Evolutionary conservation across 768 basidiomycete species (phyloP).

Genomic region (Pulveroboletus sp.): DNA sequence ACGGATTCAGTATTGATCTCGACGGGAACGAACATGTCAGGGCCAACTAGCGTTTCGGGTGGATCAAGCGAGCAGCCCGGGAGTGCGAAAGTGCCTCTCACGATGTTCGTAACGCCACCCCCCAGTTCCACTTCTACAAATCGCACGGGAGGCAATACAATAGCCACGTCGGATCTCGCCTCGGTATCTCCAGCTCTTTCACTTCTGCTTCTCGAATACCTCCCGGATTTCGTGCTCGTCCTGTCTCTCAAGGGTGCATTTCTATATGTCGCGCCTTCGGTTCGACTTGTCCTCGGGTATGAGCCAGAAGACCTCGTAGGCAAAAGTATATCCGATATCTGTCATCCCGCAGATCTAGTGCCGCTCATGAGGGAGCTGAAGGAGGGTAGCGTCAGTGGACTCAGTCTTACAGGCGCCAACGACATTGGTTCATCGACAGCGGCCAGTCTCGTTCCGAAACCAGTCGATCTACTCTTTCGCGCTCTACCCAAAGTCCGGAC

Average conservation of each 20-base stretch:
- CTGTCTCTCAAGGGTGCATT: constrained; percentile 91
- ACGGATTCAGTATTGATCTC: constrained; percentile 46
- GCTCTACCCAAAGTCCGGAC: constrained; percentile 56
- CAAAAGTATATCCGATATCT: constrained; percentile 72
- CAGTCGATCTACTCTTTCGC: constrained; percentile 84
- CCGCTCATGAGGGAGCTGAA: constrained; percentile 92
- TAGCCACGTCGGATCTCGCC: constrained; percentile 38
- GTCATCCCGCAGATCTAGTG: constrained; percentile 87
- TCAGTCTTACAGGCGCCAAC: constrained; percentile 14
- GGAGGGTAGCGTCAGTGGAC: constrained; percentile 38
- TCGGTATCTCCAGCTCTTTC: constrained; percentile 38
- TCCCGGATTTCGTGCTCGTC: constrained; percentile 85
- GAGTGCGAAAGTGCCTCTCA: constrained; percentile 16
- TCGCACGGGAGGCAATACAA: constrained; percentile 16
- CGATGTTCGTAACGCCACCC: constrained; percentile 16
- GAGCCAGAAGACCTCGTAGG: constrained; percentile 82
- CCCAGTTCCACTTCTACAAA: constrained; percentile 15
- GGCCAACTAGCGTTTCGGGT: constrained; percentile 19
- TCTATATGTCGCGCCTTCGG: constrained; percentile 86
- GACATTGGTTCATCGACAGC: constrained; percentile 15
- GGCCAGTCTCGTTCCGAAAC: constrained; percentile 37
- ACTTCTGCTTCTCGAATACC: constrained; percentile 53
- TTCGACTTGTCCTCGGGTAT: constrained; percentile 80
- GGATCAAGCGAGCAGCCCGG: constrained; percentile 9
- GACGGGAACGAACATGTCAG: constrained; percentile 35